Evolutionary conservation across 305 asterid species (phyloP).

Genomic region (Solanum hybrid): DNA sequence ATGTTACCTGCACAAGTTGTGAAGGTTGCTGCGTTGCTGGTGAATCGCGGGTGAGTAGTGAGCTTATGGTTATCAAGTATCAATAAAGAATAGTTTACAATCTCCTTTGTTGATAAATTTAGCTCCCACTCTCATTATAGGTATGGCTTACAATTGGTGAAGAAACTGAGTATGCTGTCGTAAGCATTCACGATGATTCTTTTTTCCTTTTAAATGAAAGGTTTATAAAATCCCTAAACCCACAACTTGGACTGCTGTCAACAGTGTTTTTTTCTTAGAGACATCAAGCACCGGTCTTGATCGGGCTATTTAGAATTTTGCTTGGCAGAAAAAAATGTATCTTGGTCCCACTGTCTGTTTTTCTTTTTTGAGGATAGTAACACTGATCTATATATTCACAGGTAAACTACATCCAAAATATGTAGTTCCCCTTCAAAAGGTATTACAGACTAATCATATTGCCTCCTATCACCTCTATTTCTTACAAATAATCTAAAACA

Average conservation of each 20-base stretch:
- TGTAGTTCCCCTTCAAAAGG: background rate
- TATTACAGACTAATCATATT: background rate
- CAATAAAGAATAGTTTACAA: background rate
- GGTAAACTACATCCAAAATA: background rate
- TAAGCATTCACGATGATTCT: background rate
- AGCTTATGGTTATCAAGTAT: background rate
- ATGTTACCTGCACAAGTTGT: background rate
- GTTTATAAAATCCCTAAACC: background rate
- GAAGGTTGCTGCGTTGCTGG: background rate
- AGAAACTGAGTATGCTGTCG: background rate
- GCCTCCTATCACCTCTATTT: background rate
- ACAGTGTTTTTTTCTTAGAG: background rate
- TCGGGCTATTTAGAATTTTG: background rate
- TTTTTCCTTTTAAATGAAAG: background rate
- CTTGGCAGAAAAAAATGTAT: background rate
- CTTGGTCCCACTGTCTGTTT: background rate
- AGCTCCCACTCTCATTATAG: background rate
- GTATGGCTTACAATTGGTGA: background rate
- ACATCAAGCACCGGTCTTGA: background rate
- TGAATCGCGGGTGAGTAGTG: background rate
- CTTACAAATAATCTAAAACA: no score
- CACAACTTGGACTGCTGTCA: background rate
- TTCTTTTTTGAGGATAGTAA: background rate
- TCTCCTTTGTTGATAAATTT: background rate
- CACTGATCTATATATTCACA: background rate